Evolutionary conservation across 2,329 filamentous ascomycete species (phyloP), one percentile per base, ranked within the genome.

Genomic region (Alternaria alternata): DNA sequence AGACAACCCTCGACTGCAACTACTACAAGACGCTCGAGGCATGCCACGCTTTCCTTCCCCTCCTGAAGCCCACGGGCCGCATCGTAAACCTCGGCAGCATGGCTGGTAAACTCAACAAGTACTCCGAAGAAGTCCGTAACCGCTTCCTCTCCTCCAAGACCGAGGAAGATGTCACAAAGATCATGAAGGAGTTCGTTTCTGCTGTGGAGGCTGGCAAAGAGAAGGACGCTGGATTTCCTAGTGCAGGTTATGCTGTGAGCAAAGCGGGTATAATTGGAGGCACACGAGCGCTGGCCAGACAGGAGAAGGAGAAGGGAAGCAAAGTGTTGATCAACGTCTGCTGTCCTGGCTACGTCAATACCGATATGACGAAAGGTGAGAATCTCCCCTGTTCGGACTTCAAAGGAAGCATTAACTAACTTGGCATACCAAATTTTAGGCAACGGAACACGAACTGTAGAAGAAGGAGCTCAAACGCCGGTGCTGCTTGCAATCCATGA

Each of bases 11-110:
- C 4, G 72, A 78, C 22, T 81, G 79, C 62, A 86, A 87, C 70
- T 86, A 86, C 75, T 82, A 84, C 71, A 81, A 81, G 67, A 85
- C 84, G 3, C 73, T 86, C 14, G 76, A 81, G 48, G 79, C 79
- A 2, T 81, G 79, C 3, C 79, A 79, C 41, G 63, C 75, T 8
- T 77, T 86, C 58, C 74, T 87, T 24, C 81, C 83, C 5, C 69
- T 83, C 6, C 71, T 86, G 59, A 80, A 80, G 42, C 64, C 77
- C 7, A 71, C 73, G 5, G 83, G 82, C 7, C 80, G 83, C 51
- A 57, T 76, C 20, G 80, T 86, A 28, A 86, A 86, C 62, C 78
- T 86, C 2, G 80, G 80, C 4, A 83, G 81, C 68, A 79, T 76
- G 62, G 57, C 77, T 3, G 83, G 84, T 9, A 72, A 77, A 12